Percentiles rank a stretch among this genome's conserved stretches.
These are phyloP conservation scores for Termitomyces heimii DNA, from an alignment of 768 basidiomycete genomes.

Conservation along the genomic window DNA sequence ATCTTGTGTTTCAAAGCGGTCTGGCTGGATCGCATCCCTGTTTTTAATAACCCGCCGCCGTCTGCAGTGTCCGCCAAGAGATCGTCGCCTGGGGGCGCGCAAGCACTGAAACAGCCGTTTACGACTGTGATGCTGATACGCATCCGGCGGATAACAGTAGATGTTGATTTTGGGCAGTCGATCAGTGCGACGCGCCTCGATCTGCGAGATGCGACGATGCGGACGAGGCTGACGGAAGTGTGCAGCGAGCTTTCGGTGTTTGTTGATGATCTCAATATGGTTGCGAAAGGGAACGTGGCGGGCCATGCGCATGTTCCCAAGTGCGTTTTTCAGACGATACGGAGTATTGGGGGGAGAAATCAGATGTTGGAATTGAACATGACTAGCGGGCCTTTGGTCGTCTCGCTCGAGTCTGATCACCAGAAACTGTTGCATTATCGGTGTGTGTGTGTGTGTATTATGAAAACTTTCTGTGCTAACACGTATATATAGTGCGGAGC, in stretches of 20 bases:
- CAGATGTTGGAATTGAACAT: conserved; percentile 70
- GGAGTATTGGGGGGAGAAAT: conserved; percentile 43
- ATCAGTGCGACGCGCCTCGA: conserved; percentile 69
- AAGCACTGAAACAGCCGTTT: conserved; percentile 34
- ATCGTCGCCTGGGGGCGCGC: conserved; percentile 19
- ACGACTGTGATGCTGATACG: conserved; percentile 63
- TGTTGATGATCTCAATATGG: conserved; percentile 57
- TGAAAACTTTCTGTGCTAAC: neutral
- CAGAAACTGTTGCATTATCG: conserved; percentile 70
- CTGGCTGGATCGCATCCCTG: conserved; percentile 84
- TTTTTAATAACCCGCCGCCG: conserved; percentile 46
- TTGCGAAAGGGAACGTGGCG: conserved; percentile 69
- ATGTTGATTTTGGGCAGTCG: conserved; percentile 81
- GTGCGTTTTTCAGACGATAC: conserved; percentile 71
- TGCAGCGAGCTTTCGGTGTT: conserved; percentile 59
- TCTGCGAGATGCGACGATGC: conserved; percentile 55
- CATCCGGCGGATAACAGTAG: conserved; percentile 65
- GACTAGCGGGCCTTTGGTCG: conserved; percentile 64
- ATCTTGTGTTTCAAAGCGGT: conserved; percentile 94
- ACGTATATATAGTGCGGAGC: conserved; percentile 78
- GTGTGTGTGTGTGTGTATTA: conserved; percentile 43
- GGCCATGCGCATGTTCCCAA: conserved; percentile 63
- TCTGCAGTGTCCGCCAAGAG: conserved; percentile 17
- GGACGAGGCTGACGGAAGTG: conserved; percentile 58
- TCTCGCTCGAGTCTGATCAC: conserved; percentile 70